phyloP scores from a whole-genome alignment of 2,329 filamentous ascomycete genomes.

The Gaeumannomyces sp. region DNA sequence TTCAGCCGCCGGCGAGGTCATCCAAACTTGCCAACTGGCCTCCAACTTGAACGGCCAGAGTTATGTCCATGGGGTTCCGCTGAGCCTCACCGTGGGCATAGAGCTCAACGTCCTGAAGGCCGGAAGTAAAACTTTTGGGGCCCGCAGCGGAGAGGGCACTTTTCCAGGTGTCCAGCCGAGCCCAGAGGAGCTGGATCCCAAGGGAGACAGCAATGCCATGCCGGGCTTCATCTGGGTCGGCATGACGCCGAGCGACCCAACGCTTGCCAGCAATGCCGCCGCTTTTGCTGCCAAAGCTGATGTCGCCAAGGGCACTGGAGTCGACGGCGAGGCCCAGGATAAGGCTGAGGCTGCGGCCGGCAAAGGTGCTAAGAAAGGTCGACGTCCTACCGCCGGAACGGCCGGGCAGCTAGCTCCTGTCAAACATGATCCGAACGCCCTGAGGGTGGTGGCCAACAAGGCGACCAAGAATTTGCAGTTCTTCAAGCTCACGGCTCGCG shows the following conservation, averaged over 20 bases:
- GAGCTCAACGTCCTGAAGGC: background rate
- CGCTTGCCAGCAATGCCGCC: background rate
- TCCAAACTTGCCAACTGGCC: background rate
- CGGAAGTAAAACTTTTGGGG: background rate
- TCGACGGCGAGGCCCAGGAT: slow-evolving; percentile 21
- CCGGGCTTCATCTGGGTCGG: slow-evolving; percentile 6
- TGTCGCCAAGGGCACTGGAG: slow-evolving; percentile 20
- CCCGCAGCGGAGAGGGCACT: background rate
- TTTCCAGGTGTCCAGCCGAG: background rate
- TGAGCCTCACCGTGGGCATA: background rate
- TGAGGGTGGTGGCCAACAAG: background rate
- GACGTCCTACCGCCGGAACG: too few species aligned
- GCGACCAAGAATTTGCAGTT: background rate
- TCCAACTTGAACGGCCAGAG: background rate
- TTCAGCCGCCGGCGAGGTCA: background rate
- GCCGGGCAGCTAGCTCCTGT: background rate
- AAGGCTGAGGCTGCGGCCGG: background rate
- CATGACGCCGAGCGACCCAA: slow-evolving; percentile 5
- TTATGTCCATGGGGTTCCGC: background rate
- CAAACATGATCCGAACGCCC: background rate
- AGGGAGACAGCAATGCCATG: background rate
- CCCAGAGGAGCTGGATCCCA: slow-evolving; percentile 3
- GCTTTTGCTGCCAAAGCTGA: background rate
- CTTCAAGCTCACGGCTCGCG: background rate
- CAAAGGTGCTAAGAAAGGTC: background rate